A percentile compares a stretch with the other conserved stretches of the same genome.
Evolutionary conservation across 192 early-diverging fungal genomes (phyloP).

Genomic region (Hyaloraphidium curvatum): DNA sequence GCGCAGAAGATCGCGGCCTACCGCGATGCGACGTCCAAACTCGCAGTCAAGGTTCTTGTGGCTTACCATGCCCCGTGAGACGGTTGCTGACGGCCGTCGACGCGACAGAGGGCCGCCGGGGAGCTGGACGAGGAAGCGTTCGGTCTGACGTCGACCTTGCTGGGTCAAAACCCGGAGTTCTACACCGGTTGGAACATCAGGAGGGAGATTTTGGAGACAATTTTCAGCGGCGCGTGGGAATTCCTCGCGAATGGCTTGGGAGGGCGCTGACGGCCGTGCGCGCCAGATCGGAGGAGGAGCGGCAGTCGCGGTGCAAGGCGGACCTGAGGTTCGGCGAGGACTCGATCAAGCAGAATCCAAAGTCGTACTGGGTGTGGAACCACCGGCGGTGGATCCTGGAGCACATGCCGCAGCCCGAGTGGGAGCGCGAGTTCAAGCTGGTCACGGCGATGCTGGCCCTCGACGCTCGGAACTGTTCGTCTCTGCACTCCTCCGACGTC

Average conservation of each 20-base stretch:
- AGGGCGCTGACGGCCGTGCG: background rate
- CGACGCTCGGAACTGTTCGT: slow-evolving; percentile 83
- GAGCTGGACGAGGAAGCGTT: slow-evolving; percentile 29
- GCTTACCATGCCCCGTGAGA: too few species aligned
- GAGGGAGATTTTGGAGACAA: slow-evolving; percentile 36
- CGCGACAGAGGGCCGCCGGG: background rate
- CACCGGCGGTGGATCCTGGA: slow-evolving; percentile 83
- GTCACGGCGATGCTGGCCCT: slow-evolving; percentile 57
- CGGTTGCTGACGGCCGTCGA: too few species aligned
- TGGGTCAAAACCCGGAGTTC: slow-evolving; percentile 71
- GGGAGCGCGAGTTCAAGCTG: slow-evolving; percentile 59
- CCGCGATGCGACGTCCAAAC: too few species aligned
- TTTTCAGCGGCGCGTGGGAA: slow-evolving; percentile 9
- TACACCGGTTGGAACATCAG: slow-evolving; percentile 93
- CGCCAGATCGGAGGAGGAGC: slow-evolving; percentile 15
- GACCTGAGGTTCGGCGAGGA: slow-evolving; percentile 67
- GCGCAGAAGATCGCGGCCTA: too few species aligned
- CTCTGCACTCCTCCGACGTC: background rate
- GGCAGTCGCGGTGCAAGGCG: slow-evolving; percentile 18
- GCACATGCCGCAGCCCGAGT: slow-evolving; percentile 49
- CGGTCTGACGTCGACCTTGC: slow-evolving; percentile 39
- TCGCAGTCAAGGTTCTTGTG: too few species aligned
- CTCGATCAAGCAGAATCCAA: slow-evolving; percentile 55
- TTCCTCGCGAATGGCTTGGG: background rate
- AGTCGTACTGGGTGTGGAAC: slow-evolving; percentile 97